phyloP scores from a whole-genome alignment of 106 monocot genomes.

The Allium fistulosum region DNA sequence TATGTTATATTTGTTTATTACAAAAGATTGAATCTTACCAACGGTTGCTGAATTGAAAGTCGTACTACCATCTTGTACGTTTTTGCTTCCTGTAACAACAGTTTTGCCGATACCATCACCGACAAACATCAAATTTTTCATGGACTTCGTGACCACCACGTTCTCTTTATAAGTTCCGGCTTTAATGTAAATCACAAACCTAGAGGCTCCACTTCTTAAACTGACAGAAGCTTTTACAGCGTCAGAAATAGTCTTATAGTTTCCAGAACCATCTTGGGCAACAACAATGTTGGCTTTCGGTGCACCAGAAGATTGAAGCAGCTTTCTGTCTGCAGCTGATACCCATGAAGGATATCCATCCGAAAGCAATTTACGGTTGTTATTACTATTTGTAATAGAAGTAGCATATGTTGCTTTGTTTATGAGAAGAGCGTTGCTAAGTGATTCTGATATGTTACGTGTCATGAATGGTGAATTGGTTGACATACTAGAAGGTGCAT shows the following conservation, averaged over 20 bases:
- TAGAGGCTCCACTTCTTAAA: not conserved
- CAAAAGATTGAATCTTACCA: too few relatives aligned
- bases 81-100: too few relatives aligned
- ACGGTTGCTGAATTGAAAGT: too few relatives aligned
- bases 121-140: too few relatives aligned
- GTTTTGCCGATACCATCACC: too few relatives aligned
- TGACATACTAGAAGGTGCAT: not conserved
- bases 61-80: too few relatives aligned
- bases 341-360: constrained; percentile 7
- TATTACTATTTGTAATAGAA: not conserved
- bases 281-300: constrained; percentile 11
- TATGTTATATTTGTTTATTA: too few relatives aligned
- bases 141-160: too few relatives aligned
- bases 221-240: constrained; percentile 4
- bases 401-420: constrained; percentile 2
- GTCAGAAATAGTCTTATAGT: constrained; percentile 11
- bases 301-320: constrained; percentile 9
- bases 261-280: constrained; percentile 17
- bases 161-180: too few relatives aligned
- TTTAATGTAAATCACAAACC: too few relatives aligned
- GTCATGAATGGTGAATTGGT: constrained; percentile 10
- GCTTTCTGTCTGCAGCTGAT: constrained; percentile 5
- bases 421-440: constrained; percentile 13
- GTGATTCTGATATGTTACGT: constrained; percentile 8
- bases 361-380: not conserved